Conservation (phyloP, 768 basidiomycete species). For the Phanerochaete sordida region DNA sequence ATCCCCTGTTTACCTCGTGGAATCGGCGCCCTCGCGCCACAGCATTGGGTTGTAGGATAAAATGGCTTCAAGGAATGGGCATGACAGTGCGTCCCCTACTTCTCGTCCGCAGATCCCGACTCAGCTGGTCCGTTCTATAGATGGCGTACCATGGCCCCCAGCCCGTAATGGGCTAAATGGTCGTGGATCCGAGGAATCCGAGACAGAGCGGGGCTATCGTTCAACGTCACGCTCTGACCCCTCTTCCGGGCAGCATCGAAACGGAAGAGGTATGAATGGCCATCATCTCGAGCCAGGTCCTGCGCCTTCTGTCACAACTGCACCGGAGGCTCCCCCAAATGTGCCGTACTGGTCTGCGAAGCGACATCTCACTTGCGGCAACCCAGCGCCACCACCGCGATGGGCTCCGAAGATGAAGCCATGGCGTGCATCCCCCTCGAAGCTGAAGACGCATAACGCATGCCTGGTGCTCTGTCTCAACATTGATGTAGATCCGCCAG, state of each 20-base stretch:
- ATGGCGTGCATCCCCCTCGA: slow-evolving; percentile 82
- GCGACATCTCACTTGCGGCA: slow-evolving; percentile 87
- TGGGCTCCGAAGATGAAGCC: slow-evolving; percentile 63
- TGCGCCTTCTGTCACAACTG: slow-evolving; percentile 27
- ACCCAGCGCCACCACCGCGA: slow-evolving; percentile 68
- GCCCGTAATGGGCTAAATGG: slow-evolving; percentile 15
- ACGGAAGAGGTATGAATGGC: slow-evolving; percentile 18
- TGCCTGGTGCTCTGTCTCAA: slow-evolving; percentile 91
- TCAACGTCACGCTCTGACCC: slow-evolving; percentile 28
- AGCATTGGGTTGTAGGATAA: not conserved
- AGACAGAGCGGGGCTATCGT: slow-evolving; percentile 30
- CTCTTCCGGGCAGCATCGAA: slow-evolving; percentile 13
- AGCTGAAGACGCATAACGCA: slow-evolving; percentile 89
- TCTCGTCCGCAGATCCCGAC: not conserved
- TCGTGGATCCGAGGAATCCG: slow-evolving; percentile 20
- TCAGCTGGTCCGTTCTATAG: slow-evolving; percentile 7
- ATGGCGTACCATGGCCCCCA: slow-evolving; percentile 11
- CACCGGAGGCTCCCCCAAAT: slow-evolving; percentile 46
- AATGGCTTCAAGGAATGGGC: slow-evolving; percentile 3
- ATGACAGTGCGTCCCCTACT: slow-evolving; percentile 7
- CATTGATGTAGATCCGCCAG: slow-evolving; percentile 97
- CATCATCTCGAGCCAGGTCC: slow-evolving; percentile 21
- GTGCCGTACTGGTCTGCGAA: slow-evolving; percentile 86
- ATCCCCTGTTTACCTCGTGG: not conserved
- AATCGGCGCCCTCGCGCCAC: not conserved